Evolutionary conservation across 345 rosid genomes (phyloP).

Genomic region (Trapa incisa): DNA sequence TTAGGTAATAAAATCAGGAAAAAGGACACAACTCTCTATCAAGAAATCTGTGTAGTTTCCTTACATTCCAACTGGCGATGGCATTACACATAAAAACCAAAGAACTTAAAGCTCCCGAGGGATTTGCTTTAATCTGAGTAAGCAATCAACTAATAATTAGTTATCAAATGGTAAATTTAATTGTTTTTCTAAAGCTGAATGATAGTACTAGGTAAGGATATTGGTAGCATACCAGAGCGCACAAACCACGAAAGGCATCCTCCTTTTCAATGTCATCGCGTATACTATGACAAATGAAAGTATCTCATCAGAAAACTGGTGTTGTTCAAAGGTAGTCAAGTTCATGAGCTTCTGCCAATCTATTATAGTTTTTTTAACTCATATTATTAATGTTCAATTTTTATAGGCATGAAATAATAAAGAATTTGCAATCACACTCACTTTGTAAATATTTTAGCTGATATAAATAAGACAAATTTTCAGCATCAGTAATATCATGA

Average conservation of each 20-base stretch:
- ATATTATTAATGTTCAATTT: neutral
- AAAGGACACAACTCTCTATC: neutral
- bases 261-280: constrained; percentile 97
- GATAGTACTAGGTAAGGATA: neutral
- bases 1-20: neutral
- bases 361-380: neutral
- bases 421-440: neutral
- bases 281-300: constrained; percentile 37
- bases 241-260: constrained; percentile 93
- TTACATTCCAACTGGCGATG: constrained; percentile 97
- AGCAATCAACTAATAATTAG: neutral
- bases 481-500: neutral
- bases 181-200: neutral
- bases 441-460: neutral
- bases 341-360: neutral
- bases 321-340: neutral
- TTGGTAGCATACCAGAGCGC: constrained; percentile 68
- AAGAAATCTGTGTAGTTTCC: constrained; percentile 7
- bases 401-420: neutral
- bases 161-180: neutral
- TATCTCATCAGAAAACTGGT: neutral
- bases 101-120: constrained; percentile 80
- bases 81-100: constrained; percentile 80
- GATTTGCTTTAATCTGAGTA: constrained; percentile 78
- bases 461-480: neutral